Base-by-base conservation (phyloP, 2,329 filamentous ascomycete genomes). In the Epichloe uncinata region DNA sequence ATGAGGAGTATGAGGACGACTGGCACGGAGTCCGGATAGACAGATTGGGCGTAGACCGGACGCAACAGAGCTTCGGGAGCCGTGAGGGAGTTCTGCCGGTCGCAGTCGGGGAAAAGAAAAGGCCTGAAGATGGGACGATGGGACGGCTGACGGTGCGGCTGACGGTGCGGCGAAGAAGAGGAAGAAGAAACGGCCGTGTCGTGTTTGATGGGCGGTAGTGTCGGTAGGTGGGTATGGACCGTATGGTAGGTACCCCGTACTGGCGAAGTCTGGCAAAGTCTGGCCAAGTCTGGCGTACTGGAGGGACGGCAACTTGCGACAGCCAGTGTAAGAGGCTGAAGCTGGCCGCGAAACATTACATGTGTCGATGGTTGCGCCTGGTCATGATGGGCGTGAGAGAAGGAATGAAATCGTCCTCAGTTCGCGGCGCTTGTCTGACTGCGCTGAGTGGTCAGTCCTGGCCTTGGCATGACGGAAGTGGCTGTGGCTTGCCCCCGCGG, bases 361-460 rank as follows among this genome's bases (percentile, higher is more conserved):
- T 34, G 44, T 45, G 20, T 50, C 26, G 48, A 34, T 38, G 18
- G 42, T 12, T 22, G 48, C 42, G 53, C 46, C 49, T 48, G 26
- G 6, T 43, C 33, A 37, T 42, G 15, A 37, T 30, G 47, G 18
- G 13, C 18, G 22, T 35, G 37, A n/a, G 16, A 22, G 16, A 16
- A 33, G n/a, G 33, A 7, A 7, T 8, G 22, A 26, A 26, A 30
- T 30, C 26, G 26, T 11, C 44, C 41, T 52, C 52, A 54, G 52
- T 44, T 50, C 52, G 52, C 55, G 57, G 58, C 58, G 58, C 58
- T 60, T 60, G 26, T 9, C 26, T 30, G 26, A 8, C 26, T 26
- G 22, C 22, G 7, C 22, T 30, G 7, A 30, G 26, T 30, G 26
- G 26, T 9, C 26, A 30, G 26, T 30, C 26, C 26, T 9, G 26